phyloP scores from a whole-genome alignment of 78 protist genomes.

The Dictyostelium capitatum region DNA sequence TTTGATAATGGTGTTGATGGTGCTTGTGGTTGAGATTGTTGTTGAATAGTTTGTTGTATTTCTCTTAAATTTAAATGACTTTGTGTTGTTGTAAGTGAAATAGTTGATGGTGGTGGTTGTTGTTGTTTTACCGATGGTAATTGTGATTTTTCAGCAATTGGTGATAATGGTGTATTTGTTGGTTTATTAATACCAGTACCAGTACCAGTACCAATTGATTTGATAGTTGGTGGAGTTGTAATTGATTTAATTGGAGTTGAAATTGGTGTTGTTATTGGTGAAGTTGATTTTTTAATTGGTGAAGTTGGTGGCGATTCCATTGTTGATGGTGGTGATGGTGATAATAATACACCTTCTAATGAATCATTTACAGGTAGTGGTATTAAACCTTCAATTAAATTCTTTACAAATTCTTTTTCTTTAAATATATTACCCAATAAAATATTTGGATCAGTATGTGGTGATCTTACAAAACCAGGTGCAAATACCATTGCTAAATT shows the following conservation, averaged over 20 bases:
- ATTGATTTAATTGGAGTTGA: neutral
- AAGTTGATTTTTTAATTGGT: neutral
- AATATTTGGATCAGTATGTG: constrained; percentile 38
- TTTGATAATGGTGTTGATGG: neutral
- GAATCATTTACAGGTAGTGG: constrained; percentile 35
- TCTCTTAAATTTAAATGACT: neutral
- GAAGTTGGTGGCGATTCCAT: constrained; percentile 6
- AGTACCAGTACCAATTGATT: too few relatives aligned
- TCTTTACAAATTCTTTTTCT: constrained; percentile 50
- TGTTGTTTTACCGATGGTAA: neutral
- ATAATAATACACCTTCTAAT: neutral
- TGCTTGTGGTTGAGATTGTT: neutral
- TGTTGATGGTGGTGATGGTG: neutral
- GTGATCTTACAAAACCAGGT: constrained; percentile 47
- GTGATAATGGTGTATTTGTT: neutral
- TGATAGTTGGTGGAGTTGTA: neutral
- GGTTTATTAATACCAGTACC: too few relatives aligned
- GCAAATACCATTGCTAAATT: constrained; percentile 58
- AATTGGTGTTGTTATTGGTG: neutral
- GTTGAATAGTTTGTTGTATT: neutral
- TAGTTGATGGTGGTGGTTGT: neutral
- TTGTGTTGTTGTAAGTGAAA: neutral
- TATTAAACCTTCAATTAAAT: constrained; percentile 1
- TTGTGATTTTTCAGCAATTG: neutral
- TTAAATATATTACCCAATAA: constrained; percentile 33